Conservation (phyloP, 2,329 filamentous ascomycete genomes). For the Fusarium oligoseptatum region DNA sequence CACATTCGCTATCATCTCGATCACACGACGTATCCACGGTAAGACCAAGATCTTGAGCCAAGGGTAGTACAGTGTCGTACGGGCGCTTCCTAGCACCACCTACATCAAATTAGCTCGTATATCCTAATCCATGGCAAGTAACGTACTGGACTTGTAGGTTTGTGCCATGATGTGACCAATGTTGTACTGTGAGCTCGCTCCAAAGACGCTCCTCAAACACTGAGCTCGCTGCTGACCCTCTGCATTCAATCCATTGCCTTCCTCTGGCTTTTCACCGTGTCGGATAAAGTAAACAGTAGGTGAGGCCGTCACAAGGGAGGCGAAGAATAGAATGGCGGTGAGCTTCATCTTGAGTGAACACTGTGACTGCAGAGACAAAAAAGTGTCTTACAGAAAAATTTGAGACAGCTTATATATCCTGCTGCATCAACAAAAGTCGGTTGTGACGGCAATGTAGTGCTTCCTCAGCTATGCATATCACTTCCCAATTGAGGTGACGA, state of each 20-base stretch:
- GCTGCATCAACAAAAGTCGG: background rate
- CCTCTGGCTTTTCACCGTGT: constrained; percentile 73
- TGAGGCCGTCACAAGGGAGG: constrained; percentile 37
- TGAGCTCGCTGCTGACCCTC: constrained; percentile 69
- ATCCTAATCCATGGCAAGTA: background rate
- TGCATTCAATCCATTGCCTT: constrained; percentile 63
- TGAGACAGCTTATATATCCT: background rate
- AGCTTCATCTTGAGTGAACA: constrained; percentile 37
- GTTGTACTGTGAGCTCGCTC: constrained; percentile 62
- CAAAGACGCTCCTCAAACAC: constrained; percentile 70
- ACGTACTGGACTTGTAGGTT: constrained; percentile 61
- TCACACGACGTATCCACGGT: constrained; percentile 68
- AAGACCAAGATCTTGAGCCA: constrained; percentile 68
- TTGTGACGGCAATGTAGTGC: background rate
- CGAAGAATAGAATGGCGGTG: constrained; percentile 28
- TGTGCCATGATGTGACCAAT: constrained; percentile 72
- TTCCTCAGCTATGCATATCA: background rate
- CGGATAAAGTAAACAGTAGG: constrained; percentile 73
- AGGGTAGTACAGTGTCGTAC: constrained; percentile 67
- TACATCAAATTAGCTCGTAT: constrained; percentile 30
- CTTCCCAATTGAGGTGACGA: background rate
- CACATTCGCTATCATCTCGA: constrained; percentile 67
- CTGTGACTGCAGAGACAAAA: background rate
- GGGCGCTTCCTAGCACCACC: constrained; percentile 67
- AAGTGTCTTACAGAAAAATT: background rate